phyloP scores from a whole-genome alignment of 1,139 yeast species.

The Meyerozyma smithsonii region DNA sequence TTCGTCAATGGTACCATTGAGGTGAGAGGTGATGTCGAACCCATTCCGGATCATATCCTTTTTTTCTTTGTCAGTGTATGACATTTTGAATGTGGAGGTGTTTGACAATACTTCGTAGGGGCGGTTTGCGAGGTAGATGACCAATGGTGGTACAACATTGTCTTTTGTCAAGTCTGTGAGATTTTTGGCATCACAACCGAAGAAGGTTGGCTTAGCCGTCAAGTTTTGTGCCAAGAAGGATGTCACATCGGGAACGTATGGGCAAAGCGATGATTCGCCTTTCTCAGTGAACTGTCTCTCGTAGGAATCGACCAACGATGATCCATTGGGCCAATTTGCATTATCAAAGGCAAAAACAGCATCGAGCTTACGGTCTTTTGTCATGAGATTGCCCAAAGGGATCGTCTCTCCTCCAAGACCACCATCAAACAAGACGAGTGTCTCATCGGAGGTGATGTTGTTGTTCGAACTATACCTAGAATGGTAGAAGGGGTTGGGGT shows the following conservation, averaged over 20 bases:
- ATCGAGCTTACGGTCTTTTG: conserved; percentile 33
- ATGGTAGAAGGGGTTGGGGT: conserved; percentile 49
- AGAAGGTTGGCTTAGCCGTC: conserved; percentile 69
- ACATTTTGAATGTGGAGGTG: conserved; percentile 65
- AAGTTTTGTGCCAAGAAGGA: conserved; percentile 49
- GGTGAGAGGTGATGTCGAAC: conserved; percentile 69
- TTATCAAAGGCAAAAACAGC: conserved; percentile 36
- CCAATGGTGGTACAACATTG: conserved; percentile 57
- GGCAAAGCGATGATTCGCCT: conserved; percentile 68
- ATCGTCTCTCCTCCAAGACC: conserved; percentile 37
- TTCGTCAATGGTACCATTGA: conserved; percentile 65
- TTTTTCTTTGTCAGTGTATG: conserved; percentile 56
- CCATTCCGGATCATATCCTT: conserved; percentile 69
- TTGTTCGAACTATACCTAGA: conserved; percentile 38
- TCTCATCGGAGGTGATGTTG: conserved; percentile 25
- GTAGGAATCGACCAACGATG: conserved; percentile 44
- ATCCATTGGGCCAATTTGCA: conserved; percentile 40
- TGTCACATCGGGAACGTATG: conserved; percentile 74
- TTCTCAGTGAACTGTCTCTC: conserved; percentile 62
- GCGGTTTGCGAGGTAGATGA: conserved; percentile 76
- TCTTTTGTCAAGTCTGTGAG: conserved; percentile 43
- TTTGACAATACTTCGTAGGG: conserved; percentile 67
- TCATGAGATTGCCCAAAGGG: conserved; percentile 33
- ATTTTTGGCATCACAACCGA: conserved; percentile 77
- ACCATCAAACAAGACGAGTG: conserved; percentile 38